A percentile compares a stretch with the other conserved stretches of the same genome.
These are phyloP conservation scores for Pseudocercospora vitis DNA, from an alignment of 2,329 filamentous ascomycete species.

Conservation along the genomic window DNA sequence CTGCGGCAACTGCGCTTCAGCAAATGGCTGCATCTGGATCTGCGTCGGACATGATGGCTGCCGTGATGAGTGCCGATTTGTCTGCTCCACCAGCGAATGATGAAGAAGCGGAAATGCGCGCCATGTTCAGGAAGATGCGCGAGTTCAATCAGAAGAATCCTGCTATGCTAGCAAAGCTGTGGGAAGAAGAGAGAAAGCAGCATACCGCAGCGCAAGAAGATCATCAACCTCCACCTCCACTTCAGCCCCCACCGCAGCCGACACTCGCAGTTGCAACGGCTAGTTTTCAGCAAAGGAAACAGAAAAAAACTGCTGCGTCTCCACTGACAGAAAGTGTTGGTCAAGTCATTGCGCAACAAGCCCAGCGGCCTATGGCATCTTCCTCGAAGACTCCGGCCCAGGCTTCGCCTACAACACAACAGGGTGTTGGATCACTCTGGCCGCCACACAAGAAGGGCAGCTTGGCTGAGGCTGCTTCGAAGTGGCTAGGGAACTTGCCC, in stretches of 20 bases:
- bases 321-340: constrained; percentile 5
- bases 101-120: constrained; percentile 54
- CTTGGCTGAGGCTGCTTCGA: constrained; percentile 52
- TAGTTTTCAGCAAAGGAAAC: constrained; percentile 11
- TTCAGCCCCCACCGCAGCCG: constrained; percentile 5
- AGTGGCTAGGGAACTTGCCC: constrained; percentile 46
- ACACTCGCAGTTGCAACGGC: constrained; percentile 2
- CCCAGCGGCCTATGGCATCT: constrained; percentile 1
- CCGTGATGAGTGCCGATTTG: constrained; percentile 24
- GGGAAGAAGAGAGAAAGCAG: constrained; percentile 53
- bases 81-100: constrained; percentile 34
- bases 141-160: constrained; percentile 58
- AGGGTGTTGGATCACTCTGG: constrained; percentile 50
- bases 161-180: constrained; percentile 54
- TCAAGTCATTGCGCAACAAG: not conserved
- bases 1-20: constrained; percentile 31
- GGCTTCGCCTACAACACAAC: constrained; percentile 1
- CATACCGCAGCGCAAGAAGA: constrained; percentile 15
- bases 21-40: constrained; percentile 27
- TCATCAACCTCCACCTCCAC: too few relatives aligned
- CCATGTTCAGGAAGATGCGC: constrained; percentile 59
- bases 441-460: constrained; percentile 52
- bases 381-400: constrained; percentile 8
- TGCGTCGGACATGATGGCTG: constrained; percentile 20
- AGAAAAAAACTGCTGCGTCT: not conserved